These are phyloP conservation scores for Neophaeococcomyces mojaviensis DNA, from an alignment of 2,329 filamentous ascomycete species.

Conservation along the genomic window DNA sequence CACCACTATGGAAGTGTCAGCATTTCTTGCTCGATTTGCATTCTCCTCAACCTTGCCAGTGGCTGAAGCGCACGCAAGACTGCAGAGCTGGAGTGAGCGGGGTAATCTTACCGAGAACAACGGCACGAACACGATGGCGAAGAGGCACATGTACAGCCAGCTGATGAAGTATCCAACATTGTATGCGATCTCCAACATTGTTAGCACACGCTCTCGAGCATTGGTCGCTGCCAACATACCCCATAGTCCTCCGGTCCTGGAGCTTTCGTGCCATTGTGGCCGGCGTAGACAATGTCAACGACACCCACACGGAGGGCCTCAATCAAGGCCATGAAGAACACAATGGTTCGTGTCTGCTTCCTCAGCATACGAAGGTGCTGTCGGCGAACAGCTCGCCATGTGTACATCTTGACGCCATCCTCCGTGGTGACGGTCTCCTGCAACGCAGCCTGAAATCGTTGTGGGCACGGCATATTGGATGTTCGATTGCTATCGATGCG, in stretches of 20 bases:
- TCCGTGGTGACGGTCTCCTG: slow-evolving; percentile 12
- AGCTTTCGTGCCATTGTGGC: slow-evolving; percentile 16
- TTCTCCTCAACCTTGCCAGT: too few relatives aligned
- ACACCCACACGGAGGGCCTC: slow-evolving; percentile 19
- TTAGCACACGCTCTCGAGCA: too few relatives aligned
- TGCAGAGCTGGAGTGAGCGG: not conserved
- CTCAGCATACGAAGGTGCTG: slow-evolving; percentile 20
- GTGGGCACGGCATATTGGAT: slow-evolving; percentile 19
- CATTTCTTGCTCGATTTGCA: not conserved
- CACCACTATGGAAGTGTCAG: slow-evolving; percentile 17
- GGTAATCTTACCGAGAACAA: slow-evolving; percentile 20
- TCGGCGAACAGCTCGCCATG: slow-evolving; percentile 18
- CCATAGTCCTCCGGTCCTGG: slow-evolving; percentile 19
- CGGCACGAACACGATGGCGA: slow-evolving; percentile 18
- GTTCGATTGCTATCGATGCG: slow-evolving; percentile 4
- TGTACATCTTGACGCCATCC: slow-evolving; percentile 14
- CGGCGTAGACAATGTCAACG: slow-evolving; percentile 19
- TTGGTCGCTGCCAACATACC: too few relatives aligned
- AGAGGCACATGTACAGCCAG: slow-evolving; percentile 21
- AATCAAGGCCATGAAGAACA: slow-evolving; percentile 21
- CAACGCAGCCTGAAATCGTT: slow-evolving; percentile 6
- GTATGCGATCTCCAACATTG: too few relatives aligned
- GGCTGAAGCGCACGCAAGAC: too few relatives aligned
- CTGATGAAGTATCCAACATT: slow-evolving; percentile 19
- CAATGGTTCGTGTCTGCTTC: slow-evolving; percentile 17